phyloP scores from a whole-genome alignment of 1,284 basidiomycete species.

The Ceratobasidium sp. region DNA sequence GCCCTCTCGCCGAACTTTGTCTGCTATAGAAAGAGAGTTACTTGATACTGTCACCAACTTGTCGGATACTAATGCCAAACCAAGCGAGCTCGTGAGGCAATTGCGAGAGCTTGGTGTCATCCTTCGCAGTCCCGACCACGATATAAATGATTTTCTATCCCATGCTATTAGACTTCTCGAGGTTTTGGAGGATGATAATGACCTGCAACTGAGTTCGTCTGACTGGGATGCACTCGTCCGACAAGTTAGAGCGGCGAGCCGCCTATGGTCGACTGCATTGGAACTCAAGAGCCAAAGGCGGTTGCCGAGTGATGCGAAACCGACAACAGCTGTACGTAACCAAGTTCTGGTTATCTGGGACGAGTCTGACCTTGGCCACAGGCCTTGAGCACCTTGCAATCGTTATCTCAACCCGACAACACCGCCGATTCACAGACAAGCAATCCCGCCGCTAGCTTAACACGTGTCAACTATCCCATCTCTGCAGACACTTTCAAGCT shows the following conservation, averaged over 20 bases:
- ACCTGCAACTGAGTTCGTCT: neutral
- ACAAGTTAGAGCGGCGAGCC: neutral
- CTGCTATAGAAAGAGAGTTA: neutral
- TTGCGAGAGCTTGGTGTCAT: neutral
- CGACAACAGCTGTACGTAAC: too few relatives aligned
- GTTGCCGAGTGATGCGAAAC: too few relatives aligned
- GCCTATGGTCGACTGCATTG: neutral
- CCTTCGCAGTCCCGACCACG: conserved; percentile 8
- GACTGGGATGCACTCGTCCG: neutral
- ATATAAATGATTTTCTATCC: neutral
- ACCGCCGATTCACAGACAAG: too few relatives aligned
- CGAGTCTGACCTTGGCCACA: too few relatives aligned
- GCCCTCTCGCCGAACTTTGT: neutral
- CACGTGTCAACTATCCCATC: conserved; percentile 3
- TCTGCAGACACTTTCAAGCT: neutral
- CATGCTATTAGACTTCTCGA: neutral
- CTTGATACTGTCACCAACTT: neutral
- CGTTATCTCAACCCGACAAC: too few relatives aligned
- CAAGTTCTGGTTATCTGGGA: too few relatives aligned
- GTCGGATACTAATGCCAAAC: neutral
- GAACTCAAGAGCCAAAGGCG: too few relatives aligned
- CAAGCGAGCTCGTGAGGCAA: neutral
- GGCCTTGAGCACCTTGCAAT: too few relatives aligned
- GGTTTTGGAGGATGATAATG: neutral
- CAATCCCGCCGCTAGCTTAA: neutral